Evolutionary conservation across 768 basidiomycete genomes (phyloP), one percentile per base, ranked within the genome.

Genomic region (Agaricus blazei): DNA sequence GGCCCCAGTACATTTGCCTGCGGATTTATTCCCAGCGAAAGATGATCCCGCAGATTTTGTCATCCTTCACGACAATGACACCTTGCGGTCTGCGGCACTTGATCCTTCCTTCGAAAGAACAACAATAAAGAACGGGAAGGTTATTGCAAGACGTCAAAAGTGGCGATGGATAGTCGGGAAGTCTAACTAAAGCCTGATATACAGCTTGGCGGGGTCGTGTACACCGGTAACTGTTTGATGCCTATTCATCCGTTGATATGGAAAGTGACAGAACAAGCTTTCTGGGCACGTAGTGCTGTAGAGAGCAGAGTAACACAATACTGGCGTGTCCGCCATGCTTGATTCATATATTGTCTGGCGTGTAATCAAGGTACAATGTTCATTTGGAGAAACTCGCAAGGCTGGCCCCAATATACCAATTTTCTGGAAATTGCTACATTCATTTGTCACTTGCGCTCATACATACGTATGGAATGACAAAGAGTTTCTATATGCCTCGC

Each of bases 41-140:
- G 78, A 75, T 23, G 75, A 76, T 60, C 69, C 66, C 23, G 81
- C 84, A 7, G 79, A 85, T 66, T 82, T 85, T 50, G 78, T 85
- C 27, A 68, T 86, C 52, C 68, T 86, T 51, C 83, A 82, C 60
- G 77, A 74, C 38, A 72, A 73, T 52, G 61, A 64, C 31, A 65
- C 69, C 24, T 63, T 81, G 50, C 77, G 75, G 59, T 70, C 74
- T 54, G 77, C 74, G 9, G 76, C 79, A 19, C 72, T 83, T 34
- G 73, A 75, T 60, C 83, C 84, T 4, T 58, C 64, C 48, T 76
- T 72, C 53, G 73, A 76, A 57, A 75, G 81, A 44, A 82, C 78
- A 9, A 82, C 80, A 6, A 76, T 83, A 57, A 76, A 73, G 55
- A 62, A 62, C 29, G 79, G 80, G 14, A 62, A 58, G 31, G 64